Evolutionary conservation across 1,284 basidiomycete genomes (phyloP), one percentile per base, ranked within the genome.

Genomic region (Anthracocystis setariae): DNA sequence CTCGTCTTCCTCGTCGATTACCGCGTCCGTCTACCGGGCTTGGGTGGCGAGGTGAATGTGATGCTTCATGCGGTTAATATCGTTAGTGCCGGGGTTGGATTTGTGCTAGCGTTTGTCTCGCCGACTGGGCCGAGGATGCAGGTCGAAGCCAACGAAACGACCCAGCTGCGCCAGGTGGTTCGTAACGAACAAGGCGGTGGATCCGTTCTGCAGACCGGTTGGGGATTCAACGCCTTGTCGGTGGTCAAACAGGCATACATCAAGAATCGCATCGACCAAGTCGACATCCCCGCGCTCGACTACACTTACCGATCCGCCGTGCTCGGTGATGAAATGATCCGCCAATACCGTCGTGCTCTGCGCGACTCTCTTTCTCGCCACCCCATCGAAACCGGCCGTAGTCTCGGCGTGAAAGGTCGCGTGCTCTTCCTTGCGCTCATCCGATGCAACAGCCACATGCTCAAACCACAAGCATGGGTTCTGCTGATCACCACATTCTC

Each of bases 261-360:
- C 3, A 5, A 46, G 8, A 32, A 35, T 8, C 39, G 51, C 0
- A 46, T 69, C 42, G 56, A 54, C 7, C 32, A 55, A 8, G 40
- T 55, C n/a, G 55, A 63, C 13, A 55, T 69, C 3, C 66, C 66
- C 2, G 59, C 55, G 2, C 48, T 69, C 27, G 66, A 69, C 24
- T 47, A 57, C 18, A 51, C 50, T 12, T 59, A 49, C 21, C 25
- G 46, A 8, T 55, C 60, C 3, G 60, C 60, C 3, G 42, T 59
- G 8, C 24, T 64, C 2, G 66, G 51, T 2, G 60, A 69, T 12
- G 29, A 60, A 17, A 52, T 69, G 32, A 64, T 69, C 24, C 18
- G n/a, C n/a, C 25, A 49, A 5, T 69, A 69, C 21, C 59, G 66
- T 10, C 32, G 20, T 3, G 35, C 29, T 1, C 60, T 69, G 10